Evolutionary conservation across 2,329 filamentous ascomycete species (phyloP), one percentile per base, ranked within the genome.

Genomic region (Nemania diffusa): DNA sequence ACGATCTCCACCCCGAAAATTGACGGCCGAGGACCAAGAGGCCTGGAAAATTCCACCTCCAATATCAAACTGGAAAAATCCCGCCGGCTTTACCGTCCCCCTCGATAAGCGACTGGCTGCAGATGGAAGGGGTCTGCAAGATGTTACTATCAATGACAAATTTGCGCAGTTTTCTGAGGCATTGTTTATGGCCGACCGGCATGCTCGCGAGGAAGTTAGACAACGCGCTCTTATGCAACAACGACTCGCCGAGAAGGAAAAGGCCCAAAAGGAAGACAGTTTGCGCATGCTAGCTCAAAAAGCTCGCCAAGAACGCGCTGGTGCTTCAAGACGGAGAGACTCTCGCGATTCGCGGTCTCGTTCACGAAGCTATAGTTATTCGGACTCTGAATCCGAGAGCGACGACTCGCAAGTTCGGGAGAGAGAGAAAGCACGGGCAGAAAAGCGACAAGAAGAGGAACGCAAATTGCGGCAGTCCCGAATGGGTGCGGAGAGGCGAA

Each of bases 1-100:
- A 89, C 94, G 97, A 79, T 97, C 93, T 2, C 96, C 96, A 15
- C 94, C 96, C 0, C 86, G 96, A 69, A 99, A 98, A 77, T 85
- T 99, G 69, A 99, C 96, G 0, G 96, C 95, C 5, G 94, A 97
- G 78, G 96, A 99, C 74, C 95, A 98, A 79, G 96, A 98, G 79
- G 93, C 92, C 66, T 99, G 96, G 96, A 94, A 91, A 76, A 97
- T 89, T 46, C 87, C 85, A 0, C 94, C 50, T 1, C 6, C 94
- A 0, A 91, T 99, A 1, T 97, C 93, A 22, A 98, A 98, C 80
- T 99, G 96, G 96, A 99, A 99, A 87, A 99, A 99, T 79, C 93
- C 95, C 0, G 98, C 98, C 83, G 96, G 96, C 75, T 99, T 97
- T 77, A 99, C 96, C 0, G 93, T 99, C 0, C 93, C 96, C 0